Evolutionary conservation across 2,329 filamentous ascomycete species (phyloP), one percentile per base, ranked within the genome.

Genomic region (Beauveria pseudobassiana): DNA sequence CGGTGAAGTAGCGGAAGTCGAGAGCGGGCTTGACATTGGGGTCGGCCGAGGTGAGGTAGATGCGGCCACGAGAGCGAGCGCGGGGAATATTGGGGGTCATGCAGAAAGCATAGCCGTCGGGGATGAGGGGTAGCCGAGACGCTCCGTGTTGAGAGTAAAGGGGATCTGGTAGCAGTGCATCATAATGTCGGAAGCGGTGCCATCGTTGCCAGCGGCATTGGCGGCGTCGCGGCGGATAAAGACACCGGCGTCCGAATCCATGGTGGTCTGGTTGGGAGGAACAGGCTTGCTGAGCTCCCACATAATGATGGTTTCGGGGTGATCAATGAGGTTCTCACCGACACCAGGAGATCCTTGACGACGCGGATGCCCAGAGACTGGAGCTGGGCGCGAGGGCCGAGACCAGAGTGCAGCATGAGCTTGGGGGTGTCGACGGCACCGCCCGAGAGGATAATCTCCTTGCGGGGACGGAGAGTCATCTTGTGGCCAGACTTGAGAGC

Each of bases 151-250:
- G 67, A 92, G 85, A 65, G 87, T 90, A 77, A 96, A 96, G 59
- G 91, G 91, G 67, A 96, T 96, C 77, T 96, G 92, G 80, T 96
- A 96, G 83, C 91, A 96, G 79, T 96, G 91, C 89, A 95, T 95
- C 92, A 96, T 96, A 70, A 96, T 78, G 71, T 96, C 92, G 65
- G 89, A 89, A 61, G 90, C 87, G 64, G 89, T 83, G 58, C 88
- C 88, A 68, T 96, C 91, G 65, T 80, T 82, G 65, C 81, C 80
- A 7, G 77, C 73, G 2, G 90, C 89, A 70, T 93, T 86, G 68
- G 84, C 79, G 16, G 80, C 72, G 75, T 96, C 87, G 63, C 91
- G 89, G 64, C 91, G 90, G 62, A 96, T 80, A 82, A 96, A 96
- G 71, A 95, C 89, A 65, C 90, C 90, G 3, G 90, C 90, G 71